Base-by-base conservation (phyloP, 1,284 basidiomycete genomes). In the Porogramme epimiltina region DNA sequence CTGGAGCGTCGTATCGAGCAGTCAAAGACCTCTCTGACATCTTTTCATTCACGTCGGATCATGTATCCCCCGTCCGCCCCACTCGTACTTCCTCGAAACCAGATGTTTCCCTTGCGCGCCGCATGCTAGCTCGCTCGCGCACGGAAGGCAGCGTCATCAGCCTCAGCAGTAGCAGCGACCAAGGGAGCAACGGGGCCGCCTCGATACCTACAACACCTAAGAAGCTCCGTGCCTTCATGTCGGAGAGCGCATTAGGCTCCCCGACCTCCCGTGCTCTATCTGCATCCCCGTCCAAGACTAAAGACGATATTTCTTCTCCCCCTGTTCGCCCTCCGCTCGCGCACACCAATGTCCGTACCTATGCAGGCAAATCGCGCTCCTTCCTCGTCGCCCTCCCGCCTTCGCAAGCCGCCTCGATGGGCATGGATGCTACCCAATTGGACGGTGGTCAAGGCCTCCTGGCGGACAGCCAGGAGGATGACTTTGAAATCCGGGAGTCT, bases 341-440 rank as follows among this genome's bases (percentile, higher is more conserved):
- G 15, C 52, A 52, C 31, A 68, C 69, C 18, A 71, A 72, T 41
- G 73, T 80, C 3, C 77, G 80, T 34, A 91, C 89, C 1, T 91
- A 91, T 62, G 84, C 85, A 2, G 87, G 87, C 15, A 77, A 76
- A 52, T 88, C 85, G 26, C 85, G 89, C 18, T 90, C 89, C 1
- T 91, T 89, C 68, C 77, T 91, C 11, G 76, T 88, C 8, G 70
- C 80, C 8, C 66, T 88, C 13, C 81, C 84, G 2, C 58, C 66
- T 5, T 55, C 64, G 11, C 64, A 65, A 18, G 46, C 58, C 11
- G 60, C 66, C 10, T 55, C 68, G 0, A 56, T 69, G 18, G 45
- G 62, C 0, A 37, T 42, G 19, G 59, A 59, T 26, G 51, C 63
- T 11, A 63, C 50, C 31, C 57, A 57, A 45, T 58, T 60, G 28